These are phyloP conservation scores for Colletotrichum camelliae DNA, from an alignment of 2,329 filamentous ascomycete genomes.

Conservation along the genomic window DNA sequence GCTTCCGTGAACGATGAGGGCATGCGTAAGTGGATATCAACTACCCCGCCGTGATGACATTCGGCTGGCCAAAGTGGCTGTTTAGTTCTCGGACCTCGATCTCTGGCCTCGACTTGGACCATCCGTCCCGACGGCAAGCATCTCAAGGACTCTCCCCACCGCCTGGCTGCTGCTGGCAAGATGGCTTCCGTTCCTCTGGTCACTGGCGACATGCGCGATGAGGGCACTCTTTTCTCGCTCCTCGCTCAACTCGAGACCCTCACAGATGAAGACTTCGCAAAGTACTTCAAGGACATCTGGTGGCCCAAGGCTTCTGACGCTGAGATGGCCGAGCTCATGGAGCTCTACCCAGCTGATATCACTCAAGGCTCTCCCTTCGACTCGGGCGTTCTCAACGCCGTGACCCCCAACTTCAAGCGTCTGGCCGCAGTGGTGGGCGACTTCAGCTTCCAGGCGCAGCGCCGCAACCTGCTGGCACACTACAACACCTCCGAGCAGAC, in stretches of 20 bases:
- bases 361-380: slow-evolving; percentile 65
- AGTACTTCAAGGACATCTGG: neutral
- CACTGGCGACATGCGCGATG: slow-evolving; percentile 68
- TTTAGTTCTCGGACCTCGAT: neutral
- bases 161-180: neutral
- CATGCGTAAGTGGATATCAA: neutral
- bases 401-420: slow-evolving; percentile 70
- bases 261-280: neutral
- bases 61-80: neutral
- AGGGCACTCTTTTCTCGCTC: slow-evolving; percentile 68
- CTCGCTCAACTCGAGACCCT: neutral
- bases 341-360: slow-evolving; percentile 44
- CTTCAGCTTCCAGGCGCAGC: slow-evolving; percentile 53
- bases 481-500: neutral
- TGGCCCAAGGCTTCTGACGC: neutral
- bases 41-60: no score
- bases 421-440: slow-evolving; percentile 68
- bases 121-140: neutral
- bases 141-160: neutral
- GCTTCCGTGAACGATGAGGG: slow-evolving; percentile 1
- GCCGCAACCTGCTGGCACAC: slow-evolving; percentile 47
- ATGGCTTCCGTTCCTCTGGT: slow-evolving; percentile 60
- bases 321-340: neutral
- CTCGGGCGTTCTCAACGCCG: slow-evolving; percentile 61
- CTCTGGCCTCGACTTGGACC: neutral